phyloP scores from a whole-genome alignment of 768 basidiomycete genomes.

The Sarcodon aspratus region DNA sequence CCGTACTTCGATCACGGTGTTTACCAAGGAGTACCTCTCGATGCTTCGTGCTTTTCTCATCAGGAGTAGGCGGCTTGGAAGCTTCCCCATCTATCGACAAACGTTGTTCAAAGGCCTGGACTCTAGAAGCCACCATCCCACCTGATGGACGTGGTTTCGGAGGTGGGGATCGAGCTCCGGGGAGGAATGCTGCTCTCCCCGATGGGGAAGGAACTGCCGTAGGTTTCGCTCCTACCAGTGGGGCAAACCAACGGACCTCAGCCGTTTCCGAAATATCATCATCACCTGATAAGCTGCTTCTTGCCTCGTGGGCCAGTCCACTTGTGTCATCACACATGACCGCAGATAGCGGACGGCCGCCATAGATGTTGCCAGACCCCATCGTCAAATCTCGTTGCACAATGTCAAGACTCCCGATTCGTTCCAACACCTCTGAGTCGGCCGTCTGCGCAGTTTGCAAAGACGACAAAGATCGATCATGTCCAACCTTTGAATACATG shows the following conservation, averaged over 20 bases:
- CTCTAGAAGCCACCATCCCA: constrained; percentile 33
- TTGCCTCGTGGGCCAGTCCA: background rate
- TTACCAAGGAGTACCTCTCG: constrained; percentile 23
- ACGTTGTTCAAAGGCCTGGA: constrained; percentile 48
- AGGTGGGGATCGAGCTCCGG: constrained; percentile 10
- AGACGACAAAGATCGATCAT: constrained; percentile 28
- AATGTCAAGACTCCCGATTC: constrained; percentile 60
- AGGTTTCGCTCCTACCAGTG: background rate
- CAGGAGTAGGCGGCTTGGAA: constrained; percentile 16
- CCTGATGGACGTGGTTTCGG: constrained; percentile 1
- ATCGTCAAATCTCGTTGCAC: constrained; percentile 32
- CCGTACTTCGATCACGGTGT: constrained; percentile 29
- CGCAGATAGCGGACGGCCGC: background rate
- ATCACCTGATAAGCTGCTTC: background rate
- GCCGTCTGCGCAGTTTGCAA: constrained; percentile 51
- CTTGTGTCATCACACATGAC: background rate
- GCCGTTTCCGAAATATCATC: background rate
- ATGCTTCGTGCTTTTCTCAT: no score
- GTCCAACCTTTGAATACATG: constrained; percentile 14
- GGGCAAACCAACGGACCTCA: background rate
- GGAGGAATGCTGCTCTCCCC: background rate
- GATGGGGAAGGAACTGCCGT: background rate
- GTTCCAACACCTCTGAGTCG: constrained; percentile 58
- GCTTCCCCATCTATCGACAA: constrained; percentile 33
- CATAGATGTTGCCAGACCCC: constrained; percentile 8